Percentiles rank a stretch among this genome's conserved stretches.
Conservation (phyloP, 352 stramenopile species). For the Phytophthora litchii region DNA sequence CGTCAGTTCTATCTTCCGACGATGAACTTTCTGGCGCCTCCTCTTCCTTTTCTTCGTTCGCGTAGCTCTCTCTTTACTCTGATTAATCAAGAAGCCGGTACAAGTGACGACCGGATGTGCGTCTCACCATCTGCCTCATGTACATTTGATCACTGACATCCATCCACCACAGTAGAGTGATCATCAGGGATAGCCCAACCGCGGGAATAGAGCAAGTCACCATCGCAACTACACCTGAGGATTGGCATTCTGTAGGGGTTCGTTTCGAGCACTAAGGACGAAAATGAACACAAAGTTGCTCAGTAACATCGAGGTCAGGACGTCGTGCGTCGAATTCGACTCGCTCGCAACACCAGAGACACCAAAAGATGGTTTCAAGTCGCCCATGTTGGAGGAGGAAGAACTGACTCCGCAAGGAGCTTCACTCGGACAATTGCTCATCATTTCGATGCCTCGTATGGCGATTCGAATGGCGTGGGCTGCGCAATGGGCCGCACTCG, state of each 20-base stretch:
- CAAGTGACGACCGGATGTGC: too few species aligned
- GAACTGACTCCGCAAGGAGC: constrained; percentile 3
- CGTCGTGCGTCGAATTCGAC: constrained; percentile 26
- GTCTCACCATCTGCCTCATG: constrained; percentile 5
- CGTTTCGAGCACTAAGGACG: too few species aligned
- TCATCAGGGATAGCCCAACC: constrained; percentile 15
- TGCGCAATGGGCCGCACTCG: constrained; percentile 60
- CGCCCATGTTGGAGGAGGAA: constrained; percentile 28
- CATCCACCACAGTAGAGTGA: constrained; percentile 4
- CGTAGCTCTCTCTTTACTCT: too few species aligned
- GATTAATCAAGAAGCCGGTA: too few species aligned
- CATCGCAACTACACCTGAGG: too few species aligned
- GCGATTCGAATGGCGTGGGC: constrained; percentile 67
- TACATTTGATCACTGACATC: constrained; percentile 12
- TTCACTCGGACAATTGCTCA: constrained; percentile 42
- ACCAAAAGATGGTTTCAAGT: constrained; percentile 32
- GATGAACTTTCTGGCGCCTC: too few species aligned
- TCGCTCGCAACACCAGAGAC: constrained; percentile 30
- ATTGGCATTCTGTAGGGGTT: constrained; percentile 2
- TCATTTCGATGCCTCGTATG: constrained; percentile 60
- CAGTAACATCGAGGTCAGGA: constrained; percentile 14
- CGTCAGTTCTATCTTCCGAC: too few species aligned
- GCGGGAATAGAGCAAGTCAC: constrained; percentile 12
- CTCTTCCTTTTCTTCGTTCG: too few species aligned
- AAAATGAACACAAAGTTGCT: constrained; percentile 21